Base-by-base conservation (phyloP, 78 protist species). In the Neovahlkampfia damariscottae region DNA sequence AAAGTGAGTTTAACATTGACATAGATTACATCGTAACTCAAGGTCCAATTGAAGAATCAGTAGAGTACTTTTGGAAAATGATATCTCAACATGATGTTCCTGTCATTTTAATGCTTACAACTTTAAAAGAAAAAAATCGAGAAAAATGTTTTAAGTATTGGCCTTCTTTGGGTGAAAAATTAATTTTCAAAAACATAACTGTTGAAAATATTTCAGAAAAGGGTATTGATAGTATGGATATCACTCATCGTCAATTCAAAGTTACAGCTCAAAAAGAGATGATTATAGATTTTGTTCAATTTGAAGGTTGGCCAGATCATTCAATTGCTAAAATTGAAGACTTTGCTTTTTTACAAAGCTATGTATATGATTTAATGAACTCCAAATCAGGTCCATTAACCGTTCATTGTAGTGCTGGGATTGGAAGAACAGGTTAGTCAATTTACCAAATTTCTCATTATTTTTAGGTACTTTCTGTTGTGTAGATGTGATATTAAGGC, bases 231-330 rank as follows among this genome's bases (percentile, higher is more conserved):
- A 50, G 62, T 50, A 19, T 19, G 19, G 62, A 50, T 19, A 50
- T 50, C 19, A 50, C 19, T n/a, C 19, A n/a, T n/a, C 62, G 62
- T 50, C 19, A 50, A 50, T 19, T 50, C 62, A 50, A 50, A 19
- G 34, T 50, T n/a, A 19, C 19, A 19, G 19, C 62, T 50, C 62
- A 50, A 50, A 50, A 50, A 19, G 62, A 50, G 19, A 50, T n/a
- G 62, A 50, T 19, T 19, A 38, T 72, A 30, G 76, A 30, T 3
- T 41, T 34, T 5, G 35, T 34, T 5, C 76, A 72, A 34, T 72
- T 38, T 5, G 5, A 30, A 5, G 76, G 40, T 3, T 72, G 76
- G 76, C 76, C 76, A 31, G 76, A 72, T 41, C 76, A 72, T 38
- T 38, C 71, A 34, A 41, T 72, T 3, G 71, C 76, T 31, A 72